A percentile compares a stretch with the other conserved stretches of the same genome.
phyloP scores from a whole-genome alignment of 495 filamentous ascomycete species.

The Penicillium antarcticum region DNA sequence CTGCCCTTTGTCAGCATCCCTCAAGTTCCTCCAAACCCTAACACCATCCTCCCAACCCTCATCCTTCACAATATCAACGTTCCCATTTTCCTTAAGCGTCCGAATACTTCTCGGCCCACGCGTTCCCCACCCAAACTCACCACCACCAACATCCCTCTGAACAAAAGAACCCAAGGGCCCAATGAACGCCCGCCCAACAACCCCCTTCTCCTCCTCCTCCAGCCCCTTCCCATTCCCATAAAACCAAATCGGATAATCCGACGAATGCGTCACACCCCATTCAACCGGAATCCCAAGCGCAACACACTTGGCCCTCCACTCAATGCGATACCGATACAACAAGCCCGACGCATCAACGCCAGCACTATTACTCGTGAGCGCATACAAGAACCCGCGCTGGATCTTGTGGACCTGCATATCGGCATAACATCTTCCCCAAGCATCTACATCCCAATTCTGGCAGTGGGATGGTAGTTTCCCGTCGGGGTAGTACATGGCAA shows the following conservation, averaged over 20 bases:
- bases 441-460: conserved; percentile 37
- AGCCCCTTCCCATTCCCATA: conserved; percentile 49
- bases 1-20: conserved; percentile 16
- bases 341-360: conserved; percentile 26
- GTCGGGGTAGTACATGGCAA: conserved; percentile 42
- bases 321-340: conserved; percentile 47
- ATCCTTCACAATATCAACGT: conserved; percentile 44
- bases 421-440: conserved; percentile 55
- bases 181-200: conserved; percentile 35
- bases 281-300: conserved; percentile 36
- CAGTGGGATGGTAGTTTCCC: conserved; percentile 24
- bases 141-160: conserved; percentile 19
- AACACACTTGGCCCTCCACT: conserved; percentile 46
- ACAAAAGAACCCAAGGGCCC: conserved; percentile 45
- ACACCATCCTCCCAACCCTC: conserved; percentile 43
- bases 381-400: conserved; percentile 39
- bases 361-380: conserved; percentile 19
- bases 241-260: conserved; percentile 56
- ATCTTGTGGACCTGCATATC: conserved; percentile 54
- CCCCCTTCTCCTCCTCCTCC: conserved; percentile 36
- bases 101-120: conserved; percentile 29
- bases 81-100: conserved; percentile 41
- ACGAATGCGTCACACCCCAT: conserved; percentile 57
- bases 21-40: conserved; percentile 41
- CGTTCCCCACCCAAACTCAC: conserved; percentile 33